phyloP scores from a whole-genome alignment of 805 yeast genomes.

The Ogataea siamensis region DNA sequence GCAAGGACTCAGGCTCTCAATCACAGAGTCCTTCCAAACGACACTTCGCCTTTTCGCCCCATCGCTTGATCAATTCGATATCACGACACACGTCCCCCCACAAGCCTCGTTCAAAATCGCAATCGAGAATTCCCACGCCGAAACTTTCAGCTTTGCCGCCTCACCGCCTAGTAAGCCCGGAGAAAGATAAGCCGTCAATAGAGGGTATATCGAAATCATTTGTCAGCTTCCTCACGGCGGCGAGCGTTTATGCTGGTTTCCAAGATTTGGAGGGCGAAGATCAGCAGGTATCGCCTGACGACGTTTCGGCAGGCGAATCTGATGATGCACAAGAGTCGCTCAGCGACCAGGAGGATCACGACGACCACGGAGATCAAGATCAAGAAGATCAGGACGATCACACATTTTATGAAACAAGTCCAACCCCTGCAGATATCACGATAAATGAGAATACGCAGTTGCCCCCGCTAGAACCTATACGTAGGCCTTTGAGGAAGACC shows the following conservation, averaged over 20 bases:
- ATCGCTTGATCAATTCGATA: conserved; percentile 21
- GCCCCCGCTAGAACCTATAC: not conserved
- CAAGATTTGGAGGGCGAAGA: conserved; percentile 35
- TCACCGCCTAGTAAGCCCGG: conserved; percentile 11
- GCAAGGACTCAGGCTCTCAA: conserved; percentile 11
- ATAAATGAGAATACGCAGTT: conserved; percentile 8
- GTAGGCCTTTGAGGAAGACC: conserved; percentile 10
- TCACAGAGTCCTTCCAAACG: conserved; percentile 11
- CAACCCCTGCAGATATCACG: conserved; percentile 3
- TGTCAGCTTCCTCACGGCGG: conserved; percentile 54
- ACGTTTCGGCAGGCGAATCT: conserved; percentile 25
- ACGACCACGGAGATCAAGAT: not conserved
- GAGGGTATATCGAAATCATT: conserved; percentile 50
- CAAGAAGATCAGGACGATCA: conserved; percentile 7
- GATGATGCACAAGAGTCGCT: too few species aligned
- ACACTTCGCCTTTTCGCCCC: conserved; percentile 28
- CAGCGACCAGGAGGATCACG: conserved; percentile 8
- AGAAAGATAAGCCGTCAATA: conserved; percentile 21
- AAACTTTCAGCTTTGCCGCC: conserved; percentile 10
- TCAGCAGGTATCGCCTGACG: conserved; percentile 27
- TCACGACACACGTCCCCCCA: conserved; percentile 22
- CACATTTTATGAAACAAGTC: conserved; percentile 6
- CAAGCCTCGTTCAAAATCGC: conserved; percentile 13
- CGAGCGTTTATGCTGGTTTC: conserved; percentile 49
- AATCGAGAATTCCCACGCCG: conserved; percentile 12